Conservation (phyloP, 192 early-diverging fungal genomes). For the Pilaira anomala region DNA sequence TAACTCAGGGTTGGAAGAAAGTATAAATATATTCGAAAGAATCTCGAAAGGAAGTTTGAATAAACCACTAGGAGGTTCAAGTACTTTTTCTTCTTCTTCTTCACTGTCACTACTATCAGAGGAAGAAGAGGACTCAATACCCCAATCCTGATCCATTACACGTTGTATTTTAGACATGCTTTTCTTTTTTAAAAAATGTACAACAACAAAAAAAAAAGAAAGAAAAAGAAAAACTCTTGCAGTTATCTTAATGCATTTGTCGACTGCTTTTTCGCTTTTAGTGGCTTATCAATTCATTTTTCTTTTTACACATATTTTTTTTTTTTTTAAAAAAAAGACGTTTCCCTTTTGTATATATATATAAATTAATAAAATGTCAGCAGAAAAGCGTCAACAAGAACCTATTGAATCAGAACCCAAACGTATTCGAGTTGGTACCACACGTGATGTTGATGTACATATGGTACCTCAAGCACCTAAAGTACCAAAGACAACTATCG, state of each 20-base stretch:
- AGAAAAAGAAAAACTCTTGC: not conserved
- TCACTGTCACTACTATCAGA: not conserved
- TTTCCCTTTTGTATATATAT: not conserved
- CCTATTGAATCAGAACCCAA: conserved; percentile 16
- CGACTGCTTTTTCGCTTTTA: not conserved
- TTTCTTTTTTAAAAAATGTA: not conserved
- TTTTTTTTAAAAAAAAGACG: not conserved
- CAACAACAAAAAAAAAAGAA: too few species aligned
- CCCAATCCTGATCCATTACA: conserved; percentile 13
- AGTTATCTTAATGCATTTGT: not conserved
- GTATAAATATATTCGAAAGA: conserved; percentile 32
- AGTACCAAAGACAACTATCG: conserved; percentile 72
- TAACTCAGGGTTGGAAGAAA: conserved; percentile 24
- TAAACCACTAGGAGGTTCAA: not conserved
- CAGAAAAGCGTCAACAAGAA: conserved; percentile 8
- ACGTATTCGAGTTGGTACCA: conserved; percentile 35
- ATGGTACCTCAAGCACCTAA: conserved; percentile 68
- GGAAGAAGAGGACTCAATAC: not conserved
- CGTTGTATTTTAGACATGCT: conserved; percentile 14
- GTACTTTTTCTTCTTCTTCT: not conserved
- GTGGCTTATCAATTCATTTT: conserved; percentile 12
- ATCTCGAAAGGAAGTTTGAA: conserved; percentile 32
- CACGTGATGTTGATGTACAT: conserved; percentile 38
- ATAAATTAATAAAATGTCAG: not conserved
- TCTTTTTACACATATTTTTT: conserved; percentile 4